Base-by-base conservation (phyloP, 2,329 filamentous ascomycete species). In the Trichophyton schoenleinii region DNA sequence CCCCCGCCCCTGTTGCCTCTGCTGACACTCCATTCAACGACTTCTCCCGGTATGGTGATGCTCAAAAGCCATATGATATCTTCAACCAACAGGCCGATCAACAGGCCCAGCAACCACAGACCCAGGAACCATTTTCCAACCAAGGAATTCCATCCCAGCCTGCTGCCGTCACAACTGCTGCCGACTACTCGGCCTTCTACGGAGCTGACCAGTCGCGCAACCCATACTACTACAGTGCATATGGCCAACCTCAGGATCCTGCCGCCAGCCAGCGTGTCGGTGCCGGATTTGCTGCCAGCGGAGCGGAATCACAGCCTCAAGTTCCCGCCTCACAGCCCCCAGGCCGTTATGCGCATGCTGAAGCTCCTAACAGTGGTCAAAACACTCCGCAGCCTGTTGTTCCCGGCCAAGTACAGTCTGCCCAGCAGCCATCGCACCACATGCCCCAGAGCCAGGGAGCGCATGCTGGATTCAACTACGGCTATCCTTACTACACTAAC, bases 161-260 rank as follows among this genome's bases (percentile, higher is more conserved):
- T 58, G 70, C 79, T 78, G 63, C 80, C 79, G 71, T 77, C 71
- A 71, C 80, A 83, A 64, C 83, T 81, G 68, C 86, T 13, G 83
- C 80, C 72, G 90, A 95, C 66, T 95, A 89, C 74, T 87, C 88
- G 20, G 86, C 87, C 4, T 96, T 95, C 77, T 95, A 95, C 73
- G 89, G 87, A 2, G 83, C 87, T 41, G 89, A 86, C 65, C 80
- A 90, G 65, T 84, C 80, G 66, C 87, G 89, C 66, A 86, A 86
- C 70, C 81, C 85, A 0, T 95, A 94, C 78, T 85, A 94, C 72
- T 90, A 86, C 68, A 81, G 80, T 60, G 77, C 73, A 42, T 86
- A 85, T 67, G 78, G 77, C 60, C 83, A 84, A 66, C 87, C 89
- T 68, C 88, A 91, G 72, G 91, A 96, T 66, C 58, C 58, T n/a